A percentile compares a stretch with the other conserved stretches of the same genome.
Evolutionary conservation across 495 filamentous ascomycete genomes (phyloP).

Genomic region (Endocarpon pusillum): DNA sequence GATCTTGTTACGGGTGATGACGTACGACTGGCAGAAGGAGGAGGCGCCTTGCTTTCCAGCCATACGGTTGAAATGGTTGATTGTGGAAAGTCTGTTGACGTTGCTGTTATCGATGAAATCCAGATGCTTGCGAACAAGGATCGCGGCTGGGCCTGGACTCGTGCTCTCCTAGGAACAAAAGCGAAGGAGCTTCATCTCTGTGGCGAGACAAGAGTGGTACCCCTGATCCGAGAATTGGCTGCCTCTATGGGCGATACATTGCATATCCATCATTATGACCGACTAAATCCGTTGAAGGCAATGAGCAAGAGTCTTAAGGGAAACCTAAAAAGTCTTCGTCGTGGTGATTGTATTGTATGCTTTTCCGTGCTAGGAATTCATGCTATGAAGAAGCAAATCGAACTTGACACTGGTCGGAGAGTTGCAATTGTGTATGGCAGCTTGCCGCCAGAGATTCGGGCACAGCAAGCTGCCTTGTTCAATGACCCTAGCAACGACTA

Average conservation of each 20-base stretch:
- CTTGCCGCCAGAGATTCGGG: conserved; percentile 81
- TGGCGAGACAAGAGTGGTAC: conserved; percentile 70
- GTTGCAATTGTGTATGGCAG: conserved; percentile 89
- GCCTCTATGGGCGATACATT: conserved; percentile 68
- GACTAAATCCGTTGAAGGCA: conserved; percentile 59
- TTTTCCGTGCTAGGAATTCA: conserved; percentile 77
- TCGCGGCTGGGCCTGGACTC: conserved; percentile 94
- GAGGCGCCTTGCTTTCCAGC: conserved; percentile 40
- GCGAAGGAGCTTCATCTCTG: conserved; percentile 87
- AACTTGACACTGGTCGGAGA: conserved; percentile 51
- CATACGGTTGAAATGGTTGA: conserved; percentile 97
- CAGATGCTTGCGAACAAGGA: conserved; percentile 78
- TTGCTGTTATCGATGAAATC: conserved; percentile 94
- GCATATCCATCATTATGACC: conserved; percentile 61
- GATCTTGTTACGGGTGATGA: conserved; percentile 88
- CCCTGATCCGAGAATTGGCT: conserved; percentile 65
- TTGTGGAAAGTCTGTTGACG: conserved; percentile 51
- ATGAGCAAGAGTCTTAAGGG: conserved; percentile 43
- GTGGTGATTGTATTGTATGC: conserved; percentile 77
- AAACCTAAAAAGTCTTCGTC: conserved; percentile 47
- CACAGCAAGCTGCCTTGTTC: conserved; percentile 78
- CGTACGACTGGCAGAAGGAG: conserved; percentile 36
- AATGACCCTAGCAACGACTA: conserved; percentile 92
- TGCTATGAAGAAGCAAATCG: conserved; percentile 59
- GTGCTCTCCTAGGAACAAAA: conserved; percentile 70